These are phyloP conservation scores for Kodamaea fungicola DNA, from an alignment of 1,139 yeast genomes.

Conservation along the genomic window DNA sequence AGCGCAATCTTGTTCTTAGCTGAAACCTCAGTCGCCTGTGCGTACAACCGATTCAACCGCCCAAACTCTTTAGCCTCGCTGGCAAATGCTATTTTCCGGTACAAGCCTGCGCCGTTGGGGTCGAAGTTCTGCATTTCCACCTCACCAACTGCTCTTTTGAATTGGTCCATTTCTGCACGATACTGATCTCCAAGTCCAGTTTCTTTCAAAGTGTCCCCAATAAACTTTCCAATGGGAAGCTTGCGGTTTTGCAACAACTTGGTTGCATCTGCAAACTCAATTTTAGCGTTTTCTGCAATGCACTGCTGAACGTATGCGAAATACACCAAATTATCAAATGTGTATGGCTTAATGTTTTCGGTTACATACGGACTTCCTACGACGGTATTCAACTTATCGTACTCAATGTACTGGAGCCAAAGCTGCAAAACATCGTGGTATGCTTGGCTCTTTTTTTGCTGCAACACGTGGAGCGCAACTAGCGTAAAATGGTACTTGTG, in stretches of 20 bases:
- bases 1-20: constrained; percentile 21
- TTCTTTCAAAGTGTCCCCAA: constrained; percentile 16
- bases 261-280: constrained; percentile 23
- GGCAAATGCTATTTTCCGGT: constrained; percentile 22
- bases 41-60: constrained; percentile 21
- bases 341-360: constrained; percentile 12
- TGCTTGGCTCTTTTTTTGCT: constrained; percentile 11
- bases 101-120: constrained; percentile 31
- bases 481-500: constrained; percentile 31
- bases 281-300: constrained; percentile 19
- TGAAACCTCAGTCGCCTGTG: constrained; percentile 24
- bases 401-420: constrained; percentile 37
- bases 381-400: constrained; percentile 10
- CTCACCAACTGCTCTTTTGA: constrained; percentile 11
- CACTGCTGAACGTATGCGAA: constrained; percentile 35
- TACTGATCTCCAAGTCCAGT: constrained; percentile 11
- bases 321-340: constrained; percentile 27
- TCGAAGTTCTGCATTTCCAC: constrained; percentile 22
- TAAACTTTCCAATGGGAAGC: constrained; percentile 22
- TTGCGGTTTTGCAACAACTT: constrained; percentile 28
- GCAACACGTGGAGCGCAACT: constrained; percentile 21
- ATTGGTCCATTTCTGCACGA: constrained; percentile 14
- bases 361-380: constrained; percentile 11
- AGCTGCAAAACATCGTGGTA: constrained; percentile 25
- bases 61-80: constrained; percentile 17